Evolutionary conservation across 495 filamentous ascomycete species (phyloP).

Genomic region (Aspergillus ellipticus): DNA sequence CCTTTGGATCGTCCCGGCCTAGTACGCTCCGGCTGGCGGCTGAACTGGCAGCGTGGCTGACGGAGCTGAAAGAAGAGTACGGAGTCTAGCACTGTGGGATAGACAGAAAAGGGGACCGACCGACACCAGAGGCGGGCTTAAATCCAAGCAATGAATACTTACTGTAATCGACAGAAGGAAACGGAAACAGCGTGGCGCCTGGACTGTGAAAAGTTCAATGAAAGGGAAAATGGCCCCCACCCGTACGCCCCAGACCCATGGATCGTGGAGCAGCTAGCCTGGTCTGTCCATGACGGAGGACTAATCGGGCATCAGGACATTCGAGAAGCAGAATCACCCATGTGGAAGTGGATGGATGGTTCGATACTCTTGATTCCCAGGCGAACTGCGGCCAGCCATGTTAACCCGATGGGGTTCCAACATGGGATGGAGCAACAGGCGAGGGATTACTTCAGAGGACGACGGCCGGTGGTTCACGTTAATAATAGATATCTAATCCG

Average conservation of each 20-base stretch:
- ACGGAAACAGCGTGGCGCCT: neutral
- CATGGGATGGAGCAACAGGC: neutral
- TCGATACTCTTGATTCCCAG: neutral
- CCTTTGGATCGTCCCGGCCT: slow-evolving; percentile 15
- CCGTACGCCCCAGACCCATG: slow-evolving; percentile 27
- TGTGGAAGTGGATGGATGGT: neutral
- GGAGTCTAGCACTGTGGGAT: too few relatives aligned
- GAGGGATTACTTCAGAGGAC: neutral
- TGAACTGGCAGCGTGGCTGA: neutral
- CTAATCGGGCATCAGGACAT: neutral
- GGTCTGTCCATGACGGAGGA: slow-evolving; percentile 4
- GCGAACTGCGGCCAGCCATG: neutral
- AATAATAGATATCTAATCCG: slow-evolving; percentile 7
- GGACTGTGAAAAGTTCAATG: slow-evolving; percentile 6
- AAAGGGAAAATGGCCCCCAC: slow-evolving; percentile 20
- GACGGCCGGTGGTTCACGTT: neutral
- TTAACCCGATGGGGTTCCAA: neutral
- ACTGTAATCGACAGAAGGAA: neutral
- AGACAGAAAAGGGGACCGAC: neutral
- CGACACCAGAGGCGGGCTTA: too few relatives aligned
- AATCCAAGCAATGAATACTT: neutral
- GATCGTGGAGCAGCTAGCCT: slow-evolving; percentile 17
- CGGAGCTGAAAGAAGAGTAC: neutral
- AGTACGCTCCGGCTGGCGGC: neutral
- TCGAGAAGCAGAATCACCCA: slow-evolving; percentile 1